Evolutionary conservation across 345 rosid species (phyloP).

Genomic region (Populus davidiana): DNA sequence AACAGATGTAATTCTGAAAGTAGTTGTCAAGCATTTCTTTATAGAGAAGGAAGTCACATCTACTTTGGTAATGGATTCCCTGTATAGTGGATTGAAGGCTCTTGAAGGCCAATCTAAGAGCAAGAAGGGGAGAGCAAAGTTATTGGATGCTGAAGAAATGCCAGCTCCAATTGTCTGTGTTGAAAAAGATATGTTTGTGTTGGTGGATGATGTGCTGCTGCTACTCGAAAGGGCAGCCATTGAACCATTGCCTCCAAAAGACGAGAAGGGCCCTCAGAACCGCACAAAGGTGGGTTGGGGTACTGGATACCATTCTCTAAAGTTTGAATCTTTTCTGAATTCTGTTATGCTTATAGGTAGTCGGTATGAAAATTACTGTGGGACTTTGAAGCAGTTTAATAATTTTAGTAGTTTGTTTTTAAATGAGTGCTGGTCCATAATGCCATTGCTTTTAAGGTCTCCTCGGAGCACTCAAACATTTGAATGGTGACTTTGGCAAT

Average conservation of each 20-base stretch:
- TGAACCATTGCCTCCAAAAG: slow-evolving; percentile 83
- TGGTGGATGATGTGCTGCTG: slow-evolving; percentile 76
- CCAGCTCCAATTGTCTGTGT: slow-evolving; percentile 71
- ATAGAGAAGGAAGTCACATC: slow-evolving; percentile 92
- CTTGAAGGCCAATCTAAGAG: slow-evolving; percentile 75
- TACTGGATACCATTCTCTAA: not conserved
- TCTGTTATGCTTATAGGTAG: not conserved
- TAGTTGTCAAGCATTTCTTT: slow-evolving; percentile 84
- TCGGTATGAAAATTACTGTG: not conserved
- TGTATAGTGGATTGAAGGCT: slow-evolving; percentile 93
- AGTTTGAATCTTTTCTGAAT: slow-evolving; percentile 1
- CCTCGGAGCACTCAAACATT: not conserved
- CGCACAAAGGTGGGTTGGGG: slow-evolving; percentile 61
- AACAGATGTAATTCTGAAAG: slow-evolving; percentile 69
- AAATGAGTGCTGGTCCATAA: not conserved
- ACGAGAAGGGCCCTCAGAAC: slow-evolving; percentile 78
- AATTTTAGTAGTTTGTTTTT: not conserved
- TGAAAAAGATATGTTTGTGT: slow-evolving; percentile 71
- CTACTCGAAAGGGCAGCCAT: slow-evolving; percentile 76
- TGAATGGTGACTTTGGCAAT: not conserved
- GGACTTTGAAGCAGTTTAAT: not conserved
- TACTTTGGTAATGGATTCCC: slow-evolving; percentile 97
- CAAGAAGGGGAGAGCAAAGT: slow-evolving; percentile 55
- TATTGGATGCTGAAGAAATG: slow-evolving; percentile 56
- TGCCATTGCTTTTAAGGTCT: not conserved